Evolutionary conservation across 495 filamentous ascomycete species (phyloP), one percentile per base, ranked within the genome.

Genomic region (Penicillium turbatum): DNA sequence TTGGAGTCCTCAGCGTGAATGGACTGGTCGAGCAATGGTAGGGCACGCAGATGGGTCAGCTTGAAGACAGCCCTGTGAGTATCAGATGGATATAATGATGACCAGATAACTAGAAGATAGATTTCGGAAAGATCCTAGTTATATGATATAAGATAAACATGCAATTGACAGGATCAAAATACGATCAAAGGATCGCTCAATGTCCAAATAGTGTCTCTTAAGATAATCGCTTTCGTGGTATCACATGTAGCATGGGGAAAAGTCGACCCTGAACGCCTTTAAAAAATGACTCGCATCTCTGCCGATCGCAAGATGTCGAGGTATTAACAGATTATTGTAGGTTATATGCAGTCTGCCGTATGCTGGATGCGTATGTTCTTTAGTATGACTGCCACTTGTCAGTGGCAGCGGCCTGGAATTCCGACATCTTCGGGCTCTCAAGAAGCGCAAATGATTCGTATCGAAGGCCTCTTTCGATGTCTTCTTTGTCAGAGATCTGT

Each of bases 401-500:
- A 34, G 27, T 39, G 8, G n/a, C 9, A 15, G 54, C 47, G 29
- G 64, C 64, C 1, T 40, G 34, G 35, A 73, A 73, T 0, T 72
- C 64, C 16, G 68, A 48, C 68, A 73, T 72, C 21, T 52, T 36
- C 30, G 58, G 40, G 48, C 68, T 72, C 30, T 65, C 64, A 35
- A 71, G 54, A 53, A 74, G 42, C 27, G 72, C 56, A 30, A 74
- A 74, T 3, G 72, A 74, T 36, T 74, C 72, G 46, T 74, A 74
- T 30, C 72, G 67, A 5, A 73, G 56, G 2, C 72, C 72, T 24
- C 65, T 67, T 34, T 68, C 62, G 29, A 51, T 51, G 13, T 53
- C 51, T 17, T 54, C 19, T 5, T 30, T 35, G 10, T 54, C 38
- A 7, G 63, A 65, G 61, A 60, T 60, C 10, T 55, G 48, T 12